phyloP scores from a whole-genome alignment of 169 alveolate genomes.

The Babesia microti region DNA sequence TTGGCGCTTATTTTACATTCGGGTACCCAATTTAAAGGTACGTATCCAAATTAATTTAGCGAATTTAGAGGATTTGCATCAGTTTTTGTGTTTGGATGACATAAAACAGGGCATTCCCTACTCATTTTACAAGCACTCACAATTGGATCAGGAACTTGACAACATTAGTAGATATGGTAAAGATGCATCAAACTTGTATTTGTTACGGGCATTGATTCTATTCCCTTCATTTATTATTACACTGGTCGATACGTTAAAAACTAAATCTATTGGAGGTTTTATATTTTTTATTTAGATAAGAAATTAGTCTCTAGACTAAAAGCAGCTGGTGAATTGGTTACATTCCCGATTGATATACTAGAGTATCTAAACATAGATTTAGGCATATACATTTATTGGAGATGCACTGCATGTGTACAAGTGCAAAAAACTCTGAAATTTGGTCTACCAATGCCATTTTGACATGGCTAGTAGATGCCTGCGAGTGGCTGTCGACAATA shows the following conservation, averaged over 20 bases:
- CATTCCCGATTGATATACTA: no score
- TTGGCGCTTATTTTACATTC: constrained; percentile 15
- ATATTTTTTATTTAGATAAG: no score
- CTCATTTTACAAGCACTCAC: constrained; percentile 7
- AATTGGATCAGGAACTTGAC: constrained; percentile 1
- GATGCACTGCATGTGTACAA: no score
- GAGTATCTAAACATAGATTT: no score
- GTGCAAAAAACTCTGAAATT: no score
- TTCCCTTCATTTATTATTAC: constrained; percentile 13
- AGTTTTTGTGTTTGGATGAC: constrained; percentile 10
- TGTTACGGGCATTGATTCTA: constrained; percentile 19
- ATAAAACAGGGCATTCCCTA: constrained; percentile 8
- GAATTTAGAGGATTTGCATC: constrained; percentile 6
- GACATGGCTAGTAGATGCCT: no score
- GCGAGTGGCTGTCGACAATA: no score
- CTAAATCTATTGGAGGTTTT: no score
- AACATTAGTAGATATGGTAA: constrained; percentile 2
- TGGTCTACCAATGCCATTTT: no score
- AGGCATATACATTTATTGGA: no score
- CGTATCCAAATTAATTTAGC: not conserved
- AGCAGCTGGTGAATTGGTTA: no score
- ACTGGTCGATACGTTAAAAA: constrained; percentile 10
- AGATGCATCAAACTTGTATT: constrained; percentile 6
- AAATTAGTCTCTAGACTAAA: no score
- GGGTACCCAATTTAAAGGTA: not conserved